phyloP scores from a whole-genome alignment of 257 asterid genomes.

The Eucommia ulmoides region DNA sequence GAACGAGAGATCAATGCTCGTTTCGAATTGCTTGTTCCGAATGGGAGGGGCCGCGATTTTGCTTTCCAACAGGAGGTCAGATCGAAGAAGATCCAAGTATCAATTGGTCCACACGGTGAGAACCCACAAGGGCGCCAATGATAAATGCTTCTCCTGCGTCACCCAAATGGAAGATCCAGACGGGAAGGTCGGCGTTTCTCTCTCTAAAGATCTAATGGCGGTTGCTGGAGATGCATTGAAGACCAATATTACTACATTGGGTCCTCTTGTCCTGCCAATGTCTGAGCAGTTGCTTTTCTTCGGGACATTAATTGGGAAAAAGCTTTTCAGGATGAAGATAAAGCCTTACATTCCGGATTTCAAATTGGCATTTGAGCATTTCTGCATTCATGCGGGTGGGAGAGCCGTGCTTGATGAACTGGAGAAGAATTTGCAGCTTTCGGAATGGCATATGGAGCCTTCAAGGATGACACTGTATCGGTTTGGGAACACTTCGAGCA shows the following conservation, averaged over 20 bases:
- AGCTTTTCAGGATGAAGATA: conserved; percentile 53
- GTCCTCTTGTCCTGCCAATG: conserved; percentile 73
- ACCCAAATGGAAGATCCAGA: conserved; percentile 57
- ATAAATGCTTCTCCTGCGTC: conserved; percentile 57
- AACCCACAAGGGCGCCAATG: conserved; percentile 66
- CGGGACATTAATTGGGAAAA: conserved; percentile 46
- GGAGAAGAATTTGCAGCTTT: conserved; percentile 58
- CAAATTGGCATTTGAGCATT: conserved; percentile 72
- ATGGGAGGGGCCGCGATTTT: conserved; percentile 46
- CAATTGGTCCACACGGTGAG: conserved; percentile 62
- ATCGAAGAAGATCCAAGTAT: conserved; percentile 45
- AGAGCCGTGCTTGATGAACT: conserved; percentile 71
- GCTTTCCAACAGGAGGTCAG: conserved; percentile 58
- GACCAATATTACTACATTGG: conserved; percentile 64
- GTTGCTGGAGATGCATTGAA: conserved; percentile 72
- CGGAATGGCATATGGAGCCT: conserved; percentile 80
- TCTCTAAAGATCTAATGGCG: conserved; percentile 64
- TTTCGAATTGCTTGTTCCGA: conserved; percentile 30
- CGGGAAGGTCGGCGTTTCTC: conserved; percentile 48
- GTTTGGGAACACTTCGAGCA: conserved; percentile 77
- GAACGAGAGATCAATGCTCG: conserved; percentile 43
- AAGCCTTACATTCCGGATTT: conserved; percentile 74
- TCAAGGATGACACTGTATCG: conserved; percentile 71
- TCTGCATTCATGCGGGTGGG: conserved; percentile 87
- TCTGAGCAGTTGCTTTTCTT: conserved; percentile 69